Evolutionary conservation across 495 filamentous ascomycete genomes (phyloP).

Genomic region (Trichocladium antarcticum): DNA sequence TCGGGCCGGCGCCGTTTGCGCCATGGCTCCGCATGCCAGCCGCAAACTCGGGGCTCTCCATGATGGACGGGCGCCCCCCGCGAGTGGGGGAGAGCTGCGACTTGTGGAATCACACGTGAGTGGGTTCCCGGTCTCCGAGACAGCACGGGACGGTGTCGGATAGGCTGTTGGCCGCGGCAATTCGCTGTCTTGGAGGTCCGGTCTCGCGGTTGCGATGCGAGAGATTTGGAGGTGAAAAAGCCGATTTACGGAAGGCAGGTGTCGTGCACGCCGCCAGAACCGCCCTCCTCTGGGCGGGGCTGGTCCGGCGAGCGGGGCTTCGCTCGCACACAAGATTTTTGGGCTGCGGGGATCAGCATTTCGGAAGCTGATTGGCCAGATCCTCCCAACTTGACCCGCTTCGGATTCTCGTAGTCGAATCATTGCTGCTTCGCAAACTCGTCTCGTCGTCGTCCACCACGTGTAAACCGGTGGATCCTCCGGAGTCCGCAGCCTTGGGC

Average conservation of each 20-base stretch:
- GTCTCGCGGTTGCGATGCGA: slow-evolving; percentile 26
- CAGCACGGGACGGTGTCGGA: slow-evolving; percentile 21
- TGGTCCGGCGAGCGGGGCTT: slow-evolving; percentile 2
- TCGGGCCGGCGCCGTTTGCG: slow-evolving; percentile 24
- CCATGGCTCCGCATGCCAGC: slow-evolving; percentile 34
- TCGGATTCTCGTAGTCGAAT: too few species aligned
- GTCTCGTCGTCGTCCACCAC: too few species aligned
- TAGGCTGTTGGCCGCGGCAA: slow-evolving; percentile 21
- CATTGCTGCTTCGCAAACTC: too few species aligned
- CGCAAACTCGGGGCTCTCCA: slow-evolving; percentile 28
- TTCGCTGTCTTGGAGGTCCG: slow-evolving; percentile 24
- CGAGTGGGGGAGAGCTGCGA: slow-evolving; percentile 4
- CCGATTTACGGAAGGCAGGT: slow-evolving; percentile 22
- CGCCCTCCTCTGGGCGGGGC: background rate
- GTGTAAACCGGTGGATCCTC: too few species aligned
- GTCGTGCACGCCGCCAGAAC: slow-evolving; percentile 4
- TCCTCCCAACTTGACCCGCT: background rate
- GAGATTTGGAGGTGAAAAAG: slow-evolving; percentile 22
- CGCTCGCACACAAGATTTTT: background rate
- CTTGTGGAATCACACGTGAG: slow-evolving; percentile 4
- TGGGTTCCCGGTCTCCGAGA: slow-evolving; percentile 16
- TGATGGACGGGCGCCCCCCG: slow-evolving; percentile 7
- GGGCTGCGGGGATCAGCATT: background rate
- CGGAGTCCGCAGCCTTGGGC: too few species aligned
- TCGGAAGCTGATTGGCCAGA: background rate